Conservation (phyloP, 345 rosid species). For the Rhodamnia rubescens region DNA sequence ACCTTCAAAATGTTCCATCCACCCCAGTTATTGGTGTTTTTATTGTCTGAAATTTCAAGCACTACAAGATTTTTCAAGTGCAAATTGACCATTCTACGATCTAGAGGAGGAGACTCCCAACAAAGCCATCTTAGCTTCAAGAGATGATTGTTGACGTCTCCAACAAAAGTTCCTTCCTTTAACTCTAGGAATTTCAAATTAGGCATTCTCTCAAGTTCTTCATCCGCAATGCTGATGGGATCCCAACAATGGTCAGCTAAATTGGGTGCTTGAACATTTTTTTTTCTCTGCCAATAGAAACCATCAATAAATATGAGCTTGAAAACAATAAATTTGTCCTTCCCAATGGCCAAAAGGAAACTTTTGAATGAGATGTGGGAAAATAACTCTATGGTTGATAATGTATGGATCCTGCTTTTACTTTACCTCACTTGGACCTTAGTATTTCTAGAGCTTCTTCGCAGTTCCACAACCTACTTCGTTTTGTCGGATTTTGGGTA, state of each 20-base stretch:
- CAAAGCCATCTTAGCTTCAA: too few species aligned
- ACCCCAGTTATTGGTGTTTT: accelerated
- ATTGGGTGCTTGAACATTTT: accelerated
- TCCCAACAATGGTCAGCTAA: accelerated
- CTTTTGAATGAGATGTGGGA: too few species aligned
- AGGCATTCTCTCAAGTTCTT: background rate
- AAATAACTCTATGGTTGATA: background rate
- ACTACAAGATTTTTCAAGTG: too few species aligned
- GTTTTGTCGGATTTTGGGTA: background rate
- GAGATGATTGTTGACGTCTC: too few species aligned
- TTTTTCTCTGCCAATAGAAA: background rate
- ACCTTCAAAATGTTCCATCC: background rate
- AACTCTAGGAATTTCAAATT: background rate
- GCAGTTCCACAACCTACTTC: background rate
- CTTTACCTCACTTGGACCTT: background rate
- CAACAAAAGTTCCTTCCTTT: accelerated
- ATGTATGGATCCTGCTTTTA: background rate
- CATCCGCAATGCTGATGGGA: background rate
- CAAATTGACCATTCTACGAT: too few species aligned
- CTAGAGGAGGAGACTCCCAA: too few species aligned
- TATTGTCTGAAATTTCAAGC: accelerated
- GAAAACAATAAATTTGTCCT: background rate
- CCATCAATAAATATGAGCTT: background rate
- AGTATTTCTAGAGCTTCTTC: background rate
- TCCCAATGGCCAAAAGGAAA: background rate